phyloP scores from a whole-genome alignment of 2,329 filamentous ascomycete species.

The Corynespora cassiicola region DNA sequence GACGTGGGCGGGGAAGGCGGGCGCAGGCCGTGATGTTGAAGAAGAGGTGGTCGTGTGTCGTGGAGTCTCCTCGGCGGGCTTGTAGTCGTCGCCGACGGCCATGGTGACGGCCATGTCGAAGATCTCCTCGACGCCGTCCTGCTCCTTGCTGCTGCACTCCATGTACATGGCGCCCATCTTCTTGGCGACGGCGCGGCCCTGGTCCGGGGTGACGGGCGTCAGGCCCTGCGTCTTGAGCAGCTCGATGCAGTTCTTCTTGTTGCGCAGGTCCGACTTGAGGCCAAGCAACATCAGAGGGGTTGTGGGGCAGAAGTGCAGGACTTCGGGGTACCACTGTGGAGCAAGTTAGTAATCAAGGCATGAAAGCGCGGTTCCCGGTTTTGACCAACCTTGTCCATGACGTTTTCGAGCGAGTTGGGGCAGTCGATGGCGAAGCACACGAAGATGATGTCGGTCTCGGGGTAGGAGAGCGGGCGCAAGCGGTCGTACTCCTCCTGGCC shows the following conservation, averaged over 20 bases:
- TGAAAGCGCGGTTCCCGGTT: slow-evolving; percentile 2
- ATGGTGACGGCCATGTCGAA: slow-evolving; percentile 92
- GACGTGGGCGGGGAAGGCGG: slow-evolving; percentile 31
- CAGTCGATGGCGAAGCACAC: slow-evolving; percentile 99
- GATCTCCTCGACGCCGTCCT: slow-evolving; percentile 94
- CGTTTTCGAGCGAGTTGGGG: slow-evolving; percentile 96
- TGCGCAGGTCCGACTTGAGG: slow-evolving; percentile 94
- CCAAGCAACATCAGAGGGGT: slow-evolving; percentile 95
- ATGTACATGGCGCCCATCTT: slow-evolving; percentile 97
- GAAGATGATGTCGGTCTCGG: slow-evolving; percentile 96
- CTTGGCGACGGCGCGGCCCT: slow-evolving; percentile 84
- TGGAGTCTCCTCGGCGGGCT: slow-evolving; percentile 32
- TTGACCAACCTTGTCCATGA: slow-evolving; percentile 88
- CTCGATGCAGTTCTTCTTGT: slow-evolving; percentile 96
- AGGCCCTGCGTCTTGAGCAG: slow-evolving; percentile 98
- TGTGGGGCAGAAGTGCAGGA: slow-evolving; percentile 97
- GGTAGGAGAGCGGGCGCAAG: slow-evolving; percentile 92
- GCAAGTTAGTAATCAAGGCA: slow-evolving; percentile 37
- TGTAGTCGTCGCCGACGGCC: slow-evolving; percentile 75
- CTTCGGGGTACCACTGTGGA: slow-evolving; percentile 96
- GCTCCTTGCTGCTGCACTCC: slow-evolving; percentile 98
- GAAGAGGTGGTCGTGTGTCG: slow-evolving; percentile 10
- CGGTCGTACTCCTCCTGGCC: slow-evolving; percentile 99
- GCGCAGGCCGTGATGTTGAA: slow-evolving; percentile 22
- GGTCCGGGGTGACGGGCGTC: slow-evolving; percentile 90